A percentile compares a stretch with the other conserved stretches of the same genome.
Conservation (phyloP, 352 stramenopile species). For the Phytopythium chamaehyphon region DNA sequence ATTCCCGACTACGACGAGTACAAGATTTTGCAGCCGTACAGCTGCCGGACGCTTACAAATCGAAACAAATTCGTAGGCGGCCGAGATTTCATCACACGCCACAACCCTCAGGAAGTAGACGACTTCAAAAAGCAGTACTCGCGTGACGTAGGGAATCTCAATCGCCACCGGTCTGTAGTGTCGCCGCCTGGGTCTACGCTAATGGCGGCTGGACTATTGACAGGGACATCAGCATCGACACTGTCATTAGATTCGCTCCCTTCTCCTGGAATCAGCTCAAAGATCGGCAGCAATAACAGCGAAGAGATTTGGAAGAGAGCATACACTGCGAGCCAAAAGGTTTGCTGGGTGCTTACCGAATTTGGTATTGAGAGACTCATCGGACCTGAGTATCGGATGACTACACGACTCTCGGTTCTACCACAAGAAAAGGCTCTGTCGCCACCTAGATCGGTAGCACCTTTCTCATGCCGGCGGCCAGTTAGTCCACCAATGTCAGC, state of each 20-base stretch:
- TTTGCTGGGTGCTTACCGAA: constrained; percentile 67
- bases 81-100: constrained; percentile 61
- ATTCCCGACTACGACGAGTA: constrained; percentile 80
- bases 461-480: constrained; percentile 11
- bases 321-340: constrained; percentile 46
- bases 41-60: constrained; percentile 57
- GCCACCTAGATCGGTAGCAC: neutral
- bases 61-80: constrained; percentile 60
- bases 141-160: constrained; percentile 60
- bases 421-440: constrained; percentile 15
- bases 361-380: constrained; percentile 54
- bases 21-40: constrained; percentile 73
- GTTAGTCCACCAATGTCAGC: constrained; percentile 27
- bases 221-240: constrained; percentile 3
- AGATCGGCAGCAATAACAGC: constrained; percentile 14
- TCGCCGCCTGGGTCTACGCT: constrained; percentile 29
- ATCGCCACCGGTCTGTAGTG: constrained; percentile 58
- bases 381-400: constrained; percentile 57
- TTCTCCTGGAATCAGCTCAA: constrained; percentile 11
- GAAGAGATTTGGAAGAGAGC: constrained; percentile 38
- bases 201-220: constrained; percentile 20
- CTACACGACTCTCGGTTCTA: constrained; percentile 37
- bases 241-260: constrained; percentile 14
- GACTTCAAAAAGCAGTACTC: constrained; percentile 80
- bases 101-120: constrained; percentile 68